phyloP scores from a whole-genome alignment of 768 basidiomycete genomes.

The Leccinellum rugosiceps region DNA sequence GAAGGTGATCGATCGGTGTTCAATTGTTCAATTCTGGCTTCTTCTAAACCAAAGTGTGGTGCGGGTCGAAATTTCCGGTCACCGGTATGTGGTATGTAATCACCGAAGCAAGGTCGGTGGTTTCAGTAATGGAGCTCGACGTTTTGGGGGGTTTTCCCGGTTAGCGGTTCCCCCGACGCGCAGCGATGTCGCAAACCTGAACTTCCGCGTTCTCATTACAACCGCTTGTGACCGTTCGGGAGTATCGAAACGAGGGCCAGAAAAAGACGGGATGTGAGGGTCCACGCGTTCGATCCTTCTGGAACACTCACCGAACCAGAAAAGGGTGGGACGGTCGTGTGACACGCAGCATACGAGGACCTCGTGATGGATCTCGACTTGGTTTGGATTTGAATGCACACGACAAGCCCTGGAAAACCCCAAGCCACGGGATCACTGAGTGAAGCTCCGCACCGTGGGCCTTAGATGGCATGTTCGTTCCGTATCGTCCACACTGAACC shows the following conservation, averaged over 20 bases:
- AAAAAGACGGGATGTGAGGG: not conserved
- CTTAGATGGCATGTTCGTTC: conserved; percentile 12
- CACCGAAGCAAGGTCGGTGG: conserved; percentile 6
- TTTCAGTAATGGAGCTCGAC: not conserved
- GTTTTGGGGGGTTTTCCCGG: not conserved
- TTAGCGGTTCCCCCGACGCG: not conserved
- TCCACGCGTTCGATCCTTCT: not conserved
- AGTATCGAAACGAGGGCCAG: not conserved
- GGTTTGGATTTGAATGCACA: not conserved
- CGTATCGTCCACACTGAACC: conserved; percentile 8
- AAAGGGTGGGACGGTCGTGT: conserved; percentile 18
- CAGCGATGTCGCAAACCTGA: not conserved
- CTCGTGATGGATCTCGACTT: conserved; percentile 2
- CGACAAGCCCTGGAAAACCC: conserved; percentile 4
- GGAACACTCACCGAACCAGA: not conserved
- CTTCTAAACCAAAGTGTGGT: not conserved
- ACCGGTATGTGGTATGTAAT: conserved; percentile 16
- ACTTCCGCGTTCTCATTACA: not conserved
- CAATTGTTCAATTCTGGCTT: not conserved
- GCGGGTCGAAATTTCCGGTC: not conserved
- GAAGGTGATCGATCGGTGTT: not conserved
- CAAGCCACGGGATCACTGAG: conserved; percentile 1
- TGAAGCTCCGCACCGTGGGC: not conserved
- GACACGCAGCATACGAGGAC: conserved; percentile 1
- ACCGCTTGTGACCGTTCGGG: conserved; percentile 2